Base-by-base conservation (phyloP, 129 eudicot species). In the Chrysanthemum seticuspe region DNA sequence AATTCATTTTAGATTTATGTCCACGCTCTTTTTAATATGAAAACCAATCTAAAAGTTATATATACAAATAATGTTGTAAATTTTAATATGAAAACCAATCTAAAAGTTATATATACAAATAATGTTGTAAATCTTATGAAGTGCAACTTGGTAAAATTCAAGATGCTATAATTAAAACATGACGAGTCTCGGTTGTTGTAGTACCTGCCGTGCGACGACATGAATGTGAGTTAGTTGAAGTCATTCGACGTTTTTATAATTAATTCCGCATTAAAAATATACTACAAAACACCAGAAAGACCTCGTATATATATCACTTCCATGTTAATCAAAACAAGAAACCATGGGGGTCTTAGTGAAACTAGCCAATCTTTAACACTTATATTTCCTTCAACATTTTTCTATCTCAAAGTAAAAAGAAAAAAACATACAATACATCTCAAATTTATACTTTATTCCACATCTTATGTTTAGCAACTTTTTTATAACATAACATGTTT, bases 381-480 rank as follows among this genome's bases (percentile, higher is more conserved):
- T 15, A 3, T 5, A 5, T 53, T 53, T 53, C 3, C 18, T 58
- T 58, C 29, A 9, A 10, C 18, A 58, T 7, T 58, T 7, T 58
- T 58, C 62, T 57, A 1, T 47, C 54, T 51, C n/a, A 69, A n/a
- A 40, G 50, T 75, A 53, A 55, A 62, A 75, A 53, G 36, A 23
- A 53, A 52, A 27, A 13, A 51, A 49, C 60, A 40, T 6, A 40
- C 47, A 6, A 8, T 40, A 40, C 47, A 40, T 23, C 29, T 53
- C 44, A n/a, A 62, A 78, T 11, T 12, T 63, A 50, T 21, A 44
- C 45, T 34, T 44, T 69, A 23, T 61, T 69, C 36, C 76, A 76
- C 80, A 62, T 68, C 75, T 69, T 75, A 68, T 69, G 49, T 68
- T 27, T 68, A 57, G 12, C 14, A 66, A 57, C 79, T 44, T 27